Conservation (phyloP, 441 rosid species). For the Hura crepitans region DNA sequence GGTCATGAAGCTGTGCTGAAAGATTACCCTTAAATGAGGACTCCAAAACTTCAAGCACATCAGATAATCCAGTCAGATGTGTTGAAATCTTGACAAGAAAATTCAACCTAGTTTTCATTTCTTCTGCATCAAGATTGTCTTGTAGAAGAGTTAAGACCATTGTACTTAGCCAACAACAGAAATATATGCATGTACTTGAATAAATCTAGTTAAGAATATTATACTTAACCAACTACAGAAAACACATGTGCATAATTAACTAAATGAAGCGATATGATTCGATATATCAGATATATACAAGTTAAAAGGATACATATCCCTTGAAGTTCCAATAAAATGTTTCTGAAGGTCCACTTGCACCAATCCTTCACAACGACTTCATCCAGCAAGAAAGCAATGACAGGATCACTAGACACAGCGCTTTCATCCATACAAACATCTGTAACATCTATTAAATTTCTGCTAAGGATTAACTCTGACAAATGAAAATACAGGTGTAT, state of each 20-base stretch:
- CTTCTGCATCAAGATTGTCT: slow-evolving; percentile 61
- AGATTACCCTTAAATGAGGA: slow-evolving; percentile 68
- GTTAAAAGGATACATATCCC: slow-evolving; percentile 71
- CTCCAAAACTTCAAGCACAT: slow-evolving; percentile 77
- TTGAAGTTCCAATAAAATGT: slow-evolving; percentile 53
- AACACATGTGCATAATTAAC: not conserved
- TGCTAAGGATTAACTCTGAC: slow-evolving; percentile 40
- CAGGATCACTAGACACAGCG: slow-evolving; percentile 93
- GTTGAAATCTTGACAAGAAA: slow-evolving; percentile 55
- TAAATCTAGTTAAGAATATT: too few species aligned
- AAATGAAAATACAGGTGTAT: not conserved
- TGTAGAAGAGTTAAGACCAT: slow-evolving; percentile 41
- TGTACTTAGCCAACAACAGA: slow-evolving; percentile 14
- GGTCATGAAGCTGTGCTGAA: slow-evolving; percentile 65
- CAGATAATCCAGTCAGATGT: slow-evolving; percentile 57
- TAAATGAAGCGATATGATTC: slow-evolving; percentile 11
- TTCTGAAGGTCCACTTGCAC: slow-evolving; percentile 77
- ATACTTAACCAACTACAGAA: too few species aligned
- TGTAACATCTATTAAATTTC: slow-evolving; percentile 63
- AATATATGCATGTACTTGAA: slow-evolving; percentile 13
- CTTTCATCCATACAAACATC: slow-evolving; percentile 96
- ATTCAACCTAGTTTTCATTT: slow-evolving; percentile 50
- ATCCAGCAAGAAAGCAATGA: slow-evolving; percentile 89
- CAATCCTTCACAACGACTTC: slow-evolving; percentile 97
- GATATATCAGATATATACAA: slow-evolving; percentile 7